A percentile compares a stretch with the other conserved stretches of the same genome.
phyloP scores from a whole-genome alignment of 2,329 filamentous ascomycete species.

The Pseudocercospora fuligena region DNA sequence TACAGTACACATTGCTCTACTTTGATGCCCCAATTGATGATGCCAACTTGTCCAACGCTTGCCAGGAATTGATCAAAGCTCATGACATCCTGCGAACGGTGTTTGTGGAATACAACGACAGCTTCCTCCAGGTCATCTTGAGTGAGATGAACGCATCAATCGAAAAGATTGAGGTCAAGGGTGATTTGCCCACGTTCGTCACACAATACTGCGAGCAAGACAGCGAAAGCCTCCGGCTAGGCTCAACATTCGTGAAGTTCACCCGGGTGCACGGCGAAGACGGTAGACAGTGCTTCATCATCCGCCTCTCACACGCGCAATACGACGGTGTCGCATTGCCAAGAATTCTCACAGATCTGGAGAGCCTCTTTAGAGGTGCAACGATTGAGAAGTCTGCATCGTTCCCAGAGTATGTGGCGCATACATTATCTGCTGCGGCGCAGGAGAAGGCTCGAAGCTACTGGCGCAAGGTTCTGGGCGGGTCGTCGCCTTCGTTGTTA shows the following conservation, averaged over 20 bases:
- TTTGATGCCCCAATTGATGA: slow-evolving; percentile 29
- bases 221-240: not conserved
- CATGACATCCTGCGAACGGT: slow-evolving; percentile 60
- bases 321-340: slow-evolving; percentile 53
- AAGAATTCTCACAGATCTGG: slow-evolving; percentile 62
- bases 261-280: not conserved
- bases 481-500: not conserved
- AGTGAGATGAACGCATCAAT: not conserved
- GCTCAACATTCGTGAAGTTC: not conserved
- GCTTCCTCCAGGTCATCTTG: not conserved
- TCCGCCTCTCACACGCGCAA: slow-evolving; percentile 43
- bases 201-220: not conserved
- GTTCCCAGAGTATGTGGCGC: slow-evolving; percentile 2
- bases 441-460: slow-evolving; percentile 6
- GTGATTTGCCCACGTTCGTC: not conserved
- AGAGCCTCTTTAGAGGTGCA: slow-evolving; percentile 46
- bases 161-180: not conserved
- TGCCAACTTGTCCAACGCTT: slow-evolving; percentile 26
- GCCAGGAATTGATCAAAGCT: slow-evolving; percentile 23
- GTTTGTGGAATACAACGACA: slow-evolving; percentile 47
- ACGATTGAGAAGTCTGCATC: not conserved
- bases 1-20: slow-evolving; percentile 34
- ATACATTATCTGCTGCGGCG: not conserved
- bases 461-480: slow-evolving; percentile 8
- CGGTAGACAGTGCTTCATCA: slow-evolving; percentile 37